These are phyloP conservation scores for Aquilaria malaccensis DNA, from an alignment of 345 rosid species.

Conservation along the genomic window DNA sequence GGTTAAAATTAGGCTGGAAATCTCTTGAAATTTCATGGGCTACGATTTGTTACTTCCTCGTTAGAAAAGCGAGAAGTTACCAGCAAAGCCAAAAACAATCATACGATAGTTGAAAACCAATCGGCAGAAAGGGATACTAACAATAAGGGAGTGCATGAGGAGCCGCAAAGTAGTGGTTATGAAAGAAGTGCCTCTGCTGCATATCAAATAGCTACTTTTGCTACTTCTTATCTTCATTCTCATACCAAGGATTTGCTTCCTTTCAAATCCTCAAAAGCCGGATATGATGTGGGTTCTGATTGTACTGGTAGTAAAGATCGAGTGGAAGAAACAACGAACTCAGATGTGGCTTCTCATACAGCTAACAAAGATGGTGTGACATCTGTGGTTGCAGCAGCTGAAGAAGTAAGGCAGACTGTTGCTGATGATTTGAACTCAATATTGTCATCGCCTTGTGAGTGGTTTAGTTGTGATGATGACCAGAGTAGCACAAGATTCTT, in stretches of 20 bases:
- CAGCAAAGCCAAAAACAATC: conserved; percentile 27
- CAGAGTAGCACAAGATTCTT: too few relatives aligned
- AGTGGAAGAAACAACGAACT: too few relatives aligned
- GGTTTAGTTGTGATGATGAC: too few relatives aligned
- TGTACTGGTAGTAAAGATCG: too few relatives aligned
- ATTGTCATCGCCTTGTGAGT: too few relatives aligned
- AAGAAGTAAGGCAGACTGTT: too few relatives aligned
- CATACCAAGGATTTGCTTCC: conserved; percentile 63
- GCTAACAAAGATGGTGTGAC: too few relatives aligned
- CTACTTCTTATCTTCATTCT: conserved; percentile 79
- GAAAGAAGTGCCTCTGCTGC: conserved; percentile 57
- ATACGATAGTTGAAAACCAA: conserved; percentile 24
- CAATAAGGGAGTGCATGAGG: conserved; percentile 21
- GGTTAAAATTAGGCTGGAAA: conserved; percentile 43
- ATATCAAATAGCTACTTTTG: conserved; percentile 73
- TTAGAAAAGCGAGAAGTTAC: conserved; percentile 42
- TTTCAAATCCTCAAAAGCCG: conserved; percentile 14
- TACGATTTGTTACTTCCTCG: conserved; percentile 64
- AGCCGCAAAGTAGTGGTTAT: conserved; percentile 29
- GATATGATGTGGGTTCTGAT: too few relatives aligned
- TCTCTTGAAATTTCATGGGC: conserved; percentile 48
- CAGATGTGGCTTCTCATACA: too few relatives aligned
- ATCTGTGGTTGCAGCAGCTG: too few relatives aligned
- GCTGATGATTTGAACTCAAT: too few relatives aligned
- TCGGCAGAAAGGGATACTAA: conserved; percentile 25